phyloP scores from a whole-genome alignment of 495 filamentous ascomycete genomes.

The Tetracladium marchalianum region DNA sequence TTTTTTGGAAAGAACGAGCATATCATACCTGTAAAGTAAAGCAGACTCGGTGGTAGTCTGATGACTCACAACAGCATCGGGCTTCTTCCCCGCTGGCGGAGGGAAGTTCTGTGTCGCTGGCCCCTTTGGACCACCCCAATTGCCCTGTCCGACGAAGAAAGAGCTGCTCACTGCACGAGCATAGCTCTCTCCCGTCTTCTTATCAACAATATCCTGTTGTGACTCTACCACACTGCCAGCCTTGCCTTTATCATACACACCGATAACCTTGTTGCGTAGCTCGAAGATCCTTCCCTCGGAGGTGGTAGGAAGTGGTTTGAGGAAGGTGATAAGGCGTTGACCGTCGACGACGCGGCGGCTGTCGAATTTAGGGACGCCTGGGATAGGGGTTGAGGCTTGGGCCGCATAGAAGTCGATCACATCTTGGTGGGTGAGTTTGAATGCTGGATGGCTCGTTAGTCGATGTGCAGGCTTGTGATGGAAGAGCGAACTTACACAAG shows the following conservation, averaged over 20 bases:
- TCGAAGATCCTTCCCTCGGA: constrained; percentile 67
- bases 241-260: constrained; percentile 88
- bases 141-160: constrained; percentile 77
- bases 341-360: constrained; percentile 68
- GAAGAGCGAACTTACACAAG: constrained; percentile 45
- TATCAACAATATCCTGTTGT: constrained; percentile 68
- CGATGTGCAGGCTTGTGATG: background rate
- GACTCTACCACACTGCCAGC: constrained; percentile 74
- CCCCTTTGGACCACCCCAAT: constrained; percentile 87
- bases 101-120: constrained; percentile 66
- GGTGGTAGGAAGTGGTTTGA: constrained; percentile 66
- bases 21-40: constrained; percentile 53
- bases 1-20: too few species aligned
- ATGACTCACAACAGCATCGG: constrained; percentile 62
- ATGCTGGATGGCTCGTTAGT: constrained; percentile 37
- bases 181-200: constrained; percentile 59
- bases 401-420: constrained; percentile 79
- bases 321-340: constrained; percentile 68
- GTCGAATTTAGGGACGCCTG: constrained; percentile 71
- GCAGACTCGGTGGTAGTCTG: constrained; percentile 63
- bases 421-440: constrained; percentile 69
- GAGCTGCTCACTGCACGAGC: constrained; percentile 53
- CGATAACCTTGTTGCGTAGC: constrained; percentile 67
- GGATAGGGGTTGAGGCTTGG: constrained; percentile 50
- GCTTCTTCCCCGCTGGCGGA: constrained; percentile 57